Percentiles rank a stretch among this genome's conserved stretches.
These are phyloP conservation scores for Geoglossum cookeanum DNA, from an alignment of 2,329 filamentous ascomycete genomes.

Conservation along the genomic window DNA sequence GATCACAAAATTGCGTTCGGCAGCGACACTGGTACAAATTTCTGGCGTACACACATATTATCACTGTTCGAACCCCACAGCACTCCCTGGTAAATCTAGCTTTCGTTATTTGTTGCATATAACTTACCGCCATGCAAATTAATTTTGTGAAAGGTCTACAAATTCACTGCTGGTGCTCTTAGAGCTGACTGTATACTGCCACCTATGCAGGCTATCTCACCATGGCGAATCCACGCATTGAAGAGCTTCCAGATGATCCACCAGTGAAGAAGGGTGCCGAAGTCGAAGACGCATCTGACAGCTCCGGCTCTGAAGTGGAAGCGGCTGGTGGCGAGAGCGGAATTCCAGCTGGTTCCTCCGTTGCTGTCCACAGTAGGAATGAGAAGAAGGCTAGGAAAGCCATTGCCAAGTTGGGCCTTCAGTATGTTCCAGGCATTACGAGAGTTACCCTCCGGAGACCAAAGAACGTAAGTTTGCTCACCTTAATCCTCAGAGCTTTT, in stretches of 20 bases:
- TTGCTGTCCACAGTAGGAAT: constrained; percentile 93
- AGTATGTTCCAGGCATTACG: constrained; percentile 92
- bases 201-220: constrained; percentile 19
- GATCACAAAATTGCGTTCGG: background rate
- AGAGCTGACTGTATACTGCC: background rate
- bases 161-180: background rate
- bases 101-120: background rate
- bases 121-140: no score
- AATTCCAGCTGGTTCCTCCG: constrained; percentile 68
- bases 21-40: background rate
- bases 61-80: background rate
- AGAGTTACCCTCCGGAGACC: constrained; percentile 93
- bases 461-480: constrained; percentile 68
- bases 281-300: constrained; percentile 44
- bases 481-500: background rate
- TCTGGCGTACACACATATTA: background rate
- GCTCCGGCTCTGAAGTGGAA: constrained; percentile 29
- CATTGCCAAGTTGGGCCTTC: constrained; percentile 94
- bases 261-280: constrained; percentile 61
- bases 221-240: constrained; percentile 96
- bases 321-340: constrained; percentile 30
- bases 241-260: constrained; percentile 86
- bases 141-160: background rate
- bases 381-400: constrained; percentile 99
- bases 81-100: background rate